Evolutionary conservation across 495 filamentous ascomycete genomes (phyloP), one percentile per base, ranked within the genome.

Genomic region (Darksidea phi): DNA sequence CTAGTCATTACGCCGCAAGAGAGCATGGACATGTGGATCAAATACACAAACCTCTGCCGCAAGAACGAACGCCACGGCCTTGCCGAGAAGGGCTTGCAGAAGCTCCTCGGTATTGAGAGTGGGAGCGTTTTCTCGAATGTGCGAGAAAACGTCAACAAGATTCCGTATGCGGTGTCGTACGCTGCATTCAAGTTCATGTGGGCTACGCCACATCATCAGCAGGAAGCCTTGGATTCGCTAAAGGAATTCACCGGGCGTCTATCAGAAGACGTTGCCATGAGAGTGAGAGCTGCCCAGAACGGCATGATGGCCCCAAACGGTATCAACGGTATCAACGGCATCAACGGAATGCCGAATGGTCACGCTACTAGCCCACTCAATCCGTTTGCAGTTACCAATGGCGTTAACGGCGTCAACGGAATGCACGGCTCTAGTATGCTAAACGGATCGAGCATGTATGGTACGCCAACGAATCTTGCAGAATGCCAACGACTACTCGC

Each of bases 1-100:
- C 82, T 99, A 46, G 94, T 99, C 48, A 92, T 96, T 50, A 82
- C 82, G 11, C 91, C 94, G 3, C 84, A 82, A 26, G 92, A 99
- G 71, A 96, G 97, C 64, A 88, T 95, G 79, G 88, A 94, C 68
- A 97, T 97, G 91, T 95, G 89, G 81, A 97, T 97, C 77, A 99
- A 99, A 70, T 97, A 96, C 68, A 89, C 95, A 60, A 97, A 97
- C 66, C 82, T 99, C 7, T 99, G 94, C 73, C 87, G 94, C 67
- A 99, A 97, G 71, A 95, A 91, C 28, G 88, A 90, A 51, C 86
- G 94, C 10, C 92, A 90, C 78, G 94, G 93, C 13, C 82, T 99
- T n/a, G 95, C 93, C 1, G 94, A 97, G 76, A 93, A 95, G 72
- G 90, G 90, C n/a, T 76, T 99, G 43, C 89, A 91, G 68, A 86